phyloP scores from a whole-genome alignment of 2,329 filamentous ascomycete species.

The Epichloe coenophiala region DNA sequence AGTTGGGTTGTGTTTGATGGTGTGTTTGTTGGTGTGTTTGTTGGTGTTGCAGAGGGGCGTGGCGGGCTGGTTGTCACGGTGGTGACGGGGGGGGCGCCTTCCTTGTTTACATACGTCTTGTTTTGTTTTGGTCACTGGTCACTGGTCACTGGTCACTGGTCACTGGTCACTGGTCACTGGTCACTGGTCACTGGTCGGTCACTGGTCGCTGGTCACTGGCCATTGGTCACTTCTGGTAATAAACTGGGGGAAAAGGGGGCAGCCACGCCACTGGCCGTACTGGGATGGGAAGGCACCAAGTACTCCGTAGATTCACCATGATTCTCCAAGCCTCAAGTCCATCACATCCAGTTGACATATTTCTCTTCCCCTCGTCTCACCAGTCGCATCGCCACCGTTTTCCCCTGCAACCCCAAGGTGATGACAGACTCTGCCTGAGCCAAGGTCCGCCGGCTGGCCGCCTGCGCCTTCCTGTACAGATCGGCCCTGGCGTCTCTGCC shows the following conservation, averaged over 20 bases:
- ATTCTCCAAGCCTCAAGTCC: too few relatives aligned
- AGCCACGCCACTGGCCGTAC: too few relatives aligned
- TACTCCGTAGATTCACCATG: too few relatives aligned
- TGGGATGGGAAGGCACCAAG: too few relatives aligned
- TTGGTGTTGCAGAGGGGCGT: not conserved
- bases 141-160: too few relatives aligned
- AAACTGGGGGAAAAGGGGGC: too few relatives aligned
- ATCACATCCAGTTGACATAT: conserved; percentile 35
- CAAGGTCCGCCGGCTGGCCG: conserved; percentile 38
- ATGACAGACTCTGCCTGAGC: conserved; percentile 46
- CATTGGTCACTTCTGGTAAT: too few relatives aligned
- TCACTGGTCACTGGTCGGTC: too few relatives aligned
- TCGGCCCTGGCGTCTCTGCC: conserved; percentile 27
- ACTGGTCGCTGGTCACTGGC: too few relatives aligned
- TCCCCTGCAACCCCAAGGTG: conserved; percentile 56
- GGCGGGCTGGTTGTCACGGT: conserved; percentile 3
- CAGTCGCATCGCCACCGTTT: conserved; percentile 50
- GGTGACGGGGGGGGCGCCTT: not conserved
- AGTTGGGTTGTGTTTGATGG: not conserved
- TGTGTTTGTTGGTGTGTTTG: too few relatives aligned
- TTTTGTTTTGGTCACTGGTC: not conserved
- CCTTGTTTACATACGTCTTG: conserved; percentile 7
- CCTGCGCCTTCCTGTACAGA: conserved; percentile 49
- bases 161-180: too few relatives aligned
- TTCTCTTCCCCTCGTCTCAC: conserved; percentile 57